Conservation (phyloP, 2,329 filamentous ascomycete genomes). For the Colletotrichum cordylinicola region DNA sequence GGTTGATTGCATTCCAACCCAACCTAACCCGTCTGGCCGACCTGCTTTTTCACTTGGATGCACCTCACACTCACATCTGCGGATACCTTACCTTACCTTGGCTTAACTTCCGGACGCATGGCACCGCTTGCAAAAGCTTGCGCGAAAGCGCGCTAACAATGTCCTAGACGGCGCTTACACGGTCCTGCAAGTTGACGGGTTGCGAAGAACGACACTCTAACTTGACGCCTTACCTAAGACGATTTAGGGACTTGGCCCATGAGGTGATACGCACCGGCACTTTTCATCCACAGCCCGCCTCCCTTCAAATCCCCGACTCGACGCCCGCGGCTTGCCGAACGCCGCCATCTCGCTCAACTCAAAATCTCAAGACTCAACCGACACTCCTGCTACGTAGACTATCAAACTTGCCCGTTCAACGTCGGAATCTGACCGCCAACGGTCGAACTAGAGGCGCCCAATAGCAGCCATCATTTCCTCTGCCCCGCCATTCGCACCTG, state of each 20-base stretch:
- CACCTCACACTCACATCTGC: neutral
- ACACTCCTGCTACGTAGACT: neutral
- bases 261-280: neutral
- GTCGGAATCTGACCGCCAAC: neutral
- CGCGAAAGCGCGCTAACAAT: constrained; percentile 1
- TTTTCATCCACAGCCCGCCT: neutral
- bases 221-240: neutral
- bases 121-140: neutral
- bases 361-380: neutral
- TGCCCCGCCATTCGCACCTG: neutral
- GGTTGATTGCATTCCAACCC: constrained; percentile 15
- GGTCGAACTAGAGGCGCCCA: neutral
- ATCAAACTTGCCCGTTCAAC: neutral
- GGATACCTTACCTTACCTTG: neutral
- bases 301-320: neutral
- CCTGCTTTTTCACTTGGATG: neutral
- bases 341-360: neutral
- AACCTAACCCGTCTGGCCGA: neutral
- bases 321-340: neutral
- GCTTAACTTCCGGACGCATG: neutral
- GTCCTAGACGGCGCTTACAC: neutral
- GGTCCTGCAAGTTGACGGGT: neutral
- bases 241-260: neutral
- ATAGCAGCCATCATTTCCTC: neutral
- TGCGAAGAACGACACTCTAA: neutral